Evolutionary conservation across 345 rosid species (phyloP).

Genomic region (Linum trigynum): DNA sequence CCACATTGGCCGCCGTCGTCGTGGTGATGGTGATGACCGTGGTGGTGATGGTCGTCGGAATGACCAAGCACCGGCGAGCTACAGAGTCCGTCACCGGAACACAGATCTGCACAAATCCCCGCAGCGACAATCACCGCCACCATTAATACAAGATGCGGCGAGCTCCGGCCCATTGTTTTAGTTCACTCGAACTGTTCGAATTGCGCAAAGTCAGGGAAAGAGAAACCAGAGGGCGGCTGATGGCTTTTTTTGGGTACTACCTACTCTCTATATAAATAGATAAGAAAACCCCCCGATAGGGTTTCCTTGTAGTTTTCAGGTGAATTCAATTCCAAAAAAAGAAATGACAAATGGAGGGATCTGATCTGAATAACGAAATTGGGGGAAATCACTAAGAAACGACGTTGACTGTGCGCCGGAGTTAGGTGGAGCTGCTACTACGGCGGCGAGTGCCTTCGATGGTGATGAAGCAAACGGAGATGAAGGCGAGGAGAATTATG

Average conservation of each 20-base stretch:
- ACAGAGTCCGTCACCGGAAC: slow-evolving; percentile 33
- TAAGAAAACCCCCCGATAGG: no score
- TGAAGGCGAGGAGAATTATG: slow-evolving; percentile 51
- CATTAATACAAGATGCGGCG: slow-evolving; percentile 9
- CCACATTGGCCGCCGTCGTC: slow-evolving; percentile 12
- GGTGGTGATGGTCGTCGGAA: slow-evolving; percentile 31
- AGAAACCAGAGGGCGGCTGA: not conserved
- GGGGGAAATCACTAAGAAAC: slow-evolving; percentile 11
- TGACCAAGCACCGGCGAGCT: slow-evolving; percentile 32
- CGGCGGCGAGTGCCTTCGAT: slow-evolving; percentile 58
- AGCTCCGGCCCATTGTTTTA: slow-evolving; percentile 23
- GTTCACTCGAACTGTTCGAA: not conserved
- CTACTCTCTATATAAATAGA: no score
- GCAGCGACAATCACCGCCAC: slow-evolving; percentile 14
- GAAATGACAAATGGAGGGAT: not conserved
- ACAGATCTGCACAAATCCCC: slow-evolving; percentile 39
- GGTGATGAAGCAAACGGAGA: slow-evolving; percentile 56
- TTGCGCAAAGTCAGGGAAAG: not conserved
- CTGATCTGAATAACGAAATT: not conserved
- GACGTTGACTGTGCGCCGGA: slow-evolving; percentile 14
- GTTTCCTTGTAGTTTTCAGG: no score
- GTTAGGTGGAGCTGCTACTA: not conserved
- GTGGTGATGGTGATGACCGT: slow-evolving; percentile 35
- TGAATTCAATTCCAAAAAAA: no score
- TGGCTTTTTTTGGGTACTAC: slow-evolving; percentile 1